Evolutionary conservation across 108 stramenopile species (phyloP), one percentile per base, ranked within the genome.

Genomic region (Schizochytrium sp.): DNA sequence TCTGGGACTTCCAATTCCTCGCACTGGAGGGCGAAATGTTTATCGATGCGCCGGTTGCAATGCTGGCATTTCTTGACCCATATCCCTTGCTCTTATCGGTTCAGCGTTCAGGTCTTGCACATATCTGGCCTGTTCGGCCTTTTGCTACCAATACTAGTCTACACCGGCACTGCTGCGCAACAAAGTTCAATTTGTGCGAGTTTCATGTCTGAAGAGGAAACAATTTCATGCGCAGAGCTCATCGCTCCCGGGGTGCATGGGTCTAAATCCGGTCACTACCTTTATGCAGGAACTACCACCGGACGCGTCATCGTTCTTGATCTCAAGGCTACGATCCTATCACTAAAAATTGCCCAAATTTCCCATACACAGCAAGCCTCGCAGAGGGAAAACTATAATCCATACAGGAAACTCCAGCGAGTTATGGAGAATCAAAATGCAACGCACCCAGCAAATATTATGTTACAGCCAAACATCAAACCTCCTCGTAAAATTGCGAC

Each of bases 1-100:
- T 89, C 4, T 89, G 89, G 89, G 89, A 89, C 50, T 89, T 89
- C 56, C 89, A 89, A 47, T 89, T 89, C 49, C 72, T 89, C 3
- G 57, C 72, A 8, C 89, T 89, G 53, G 89, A 89, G 50, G 72
- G 60, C 46, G 89, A 89, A 50, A 61, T 88, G 41, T 53, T 47
- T 5, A 42, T 2, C 8, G 76, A 10, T 0, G 19, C 57, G 57
- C 72, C 50, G 53, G 49, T 89, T 53, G 72, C 55, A 10, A 72
- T 56, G 50, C 72, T 89, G 46, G 38, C 47, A 50, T 89, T 89
- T 40, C 50, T 72, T 38, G 53, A 61, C 13, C 72, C 72, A 0
- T 89, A 89, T n/a, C 89, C 89, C 4, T 55, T 89, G 46, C 4
- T 89, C 38, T 19, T 89, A 69, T 89, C 89, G 17, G 72, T 72